phyloP scores from a whole-genome alignment of 73 alveolate genomes.

The Paraurostyla sp. region DNA sequence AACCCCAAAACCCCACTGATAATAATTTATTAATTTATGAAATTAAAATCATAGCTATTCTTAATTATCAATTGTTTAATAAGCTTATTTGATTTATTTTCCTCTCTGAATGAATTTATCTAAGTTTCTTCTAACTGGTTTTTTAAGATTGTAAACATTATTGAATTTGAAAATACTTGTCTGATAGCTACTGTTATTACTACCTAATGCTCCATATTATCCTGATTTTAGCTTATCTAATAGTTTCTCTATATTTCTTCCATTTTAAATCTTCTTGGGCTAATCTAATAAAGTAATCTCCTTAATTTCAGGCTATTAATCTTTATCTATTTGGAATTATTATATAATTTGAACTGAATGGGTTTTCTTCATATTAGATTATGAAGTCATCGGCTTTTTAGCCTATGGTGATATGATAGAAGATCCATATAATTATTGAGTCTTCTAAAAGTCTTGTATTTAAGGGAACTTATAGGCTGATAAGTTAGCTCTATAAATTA shows the following conservation, averaged over 20 bases:
- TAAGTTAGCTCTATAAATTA: neutral
- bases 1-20: too few relatives aligned
- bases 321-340: neutral
- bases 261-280: neutral
- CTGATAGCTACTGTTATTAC: too few relatives aligned
- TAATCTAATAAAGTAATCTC: neutral
- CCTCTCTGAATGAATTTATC: constrained; percentile 27
- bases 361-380: neutral
- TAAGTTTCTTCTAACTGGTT: constrained; percentile 24
- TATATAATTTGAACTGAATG: neutral
- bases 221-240: constrained; percentile 4
- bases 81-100: too few relatives aligned
- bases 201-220: too few relatives aligned
- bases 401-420: too few relatives aligned
- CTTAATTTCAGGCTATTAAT: neutral
- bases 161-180: neutral
- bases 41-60: too few relatives aligned
- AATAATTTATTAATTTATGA: too few relatives aligned
- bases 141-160: constrained; percentile 33
- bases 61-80: too few relatives aligned
- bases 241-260: neutral
- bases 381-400: constrained; percentile 40
- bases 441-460: constrained; percentile 9
- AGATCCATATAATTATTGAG: neutral
- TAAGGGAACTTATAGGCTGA: constrained; percentile 40